Evolutionary conservation across 495 filamentous ascomycete species (phyloP).

Genomic region (Hypoxylon crocopeplum): DNA sequence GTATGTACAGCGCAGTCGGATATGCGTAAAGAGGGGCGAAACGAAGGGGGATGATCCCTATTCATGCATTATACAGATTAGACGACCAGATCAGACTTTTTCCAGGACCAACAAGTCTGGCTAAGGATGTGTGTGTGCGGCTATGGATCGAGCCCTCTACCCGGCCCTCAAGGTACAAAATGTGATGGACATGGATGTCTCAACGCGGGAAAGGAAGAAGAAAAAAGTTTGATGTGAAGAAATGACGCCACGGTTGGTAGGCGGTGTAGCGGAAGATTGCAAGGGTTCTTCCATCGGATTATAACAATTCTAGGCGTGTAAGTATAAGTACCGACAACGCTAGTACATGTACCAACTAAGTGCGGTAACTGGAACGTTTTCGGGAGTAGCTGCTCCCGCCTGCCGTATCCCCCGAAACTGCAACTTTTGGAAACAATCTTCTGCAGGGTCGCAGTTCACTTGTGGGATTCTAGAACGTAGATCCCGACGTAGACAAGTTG

Average conservation of each 20-base stretch:
- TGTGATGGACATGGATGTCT: slow-evolving; percentile 19
- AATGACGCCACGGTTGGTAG: slow-evolving; percentile 29
- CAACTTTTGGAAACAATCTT: slow-evolving; percentile 19
- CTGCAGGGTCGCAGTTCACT: slow-evolving; percentile 33
- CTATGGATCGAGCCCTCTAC: slow-evolving; percentile 15
- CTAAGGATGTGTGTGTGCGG: neutral
- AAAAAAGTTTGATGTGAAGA: slow-evolving; percentile 8
- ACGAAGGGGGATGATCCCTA: slow-evolving; percentile 16
- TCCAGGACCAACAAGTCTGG: slow-evolving; percentile 5
- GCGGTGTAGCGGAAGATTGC: slow-evolving; percentile 27
- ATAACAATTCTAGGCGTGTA: too few relatives aligned
- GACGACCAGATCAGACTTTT: slow-evolving; percentile 2
- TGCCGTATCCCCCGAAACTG: slow-evolving; percentile 22
- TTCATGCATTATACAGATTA: slow-evolving; percentile 26
- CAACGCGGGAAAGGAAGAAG: neutral
- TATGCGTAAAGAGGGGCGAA: slow-evolving; percentile 31
- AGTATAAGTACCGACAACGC: too few relatives aligned
- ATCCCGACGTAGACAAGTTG: slow-evolving; percentile 14
- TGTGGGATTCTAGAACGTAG: slow-evolving; percentile 28
- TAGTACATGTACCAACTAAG: slow-evolving; percentile 13
- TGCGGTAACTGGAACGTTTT: slow-evolving; percentile 10
- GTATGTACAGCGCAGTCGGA: neutral
- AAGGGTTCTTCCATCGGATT: slow-evolving; percentile 7
- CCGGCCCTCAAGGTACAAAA: slow-evolving; percentile 19
- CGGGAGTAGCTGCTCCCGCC: neutral